phyloP scores from a whole-genome alignment of 768 basidiomycete species.

The Xerocomus brunneocitrinus region DNA sequence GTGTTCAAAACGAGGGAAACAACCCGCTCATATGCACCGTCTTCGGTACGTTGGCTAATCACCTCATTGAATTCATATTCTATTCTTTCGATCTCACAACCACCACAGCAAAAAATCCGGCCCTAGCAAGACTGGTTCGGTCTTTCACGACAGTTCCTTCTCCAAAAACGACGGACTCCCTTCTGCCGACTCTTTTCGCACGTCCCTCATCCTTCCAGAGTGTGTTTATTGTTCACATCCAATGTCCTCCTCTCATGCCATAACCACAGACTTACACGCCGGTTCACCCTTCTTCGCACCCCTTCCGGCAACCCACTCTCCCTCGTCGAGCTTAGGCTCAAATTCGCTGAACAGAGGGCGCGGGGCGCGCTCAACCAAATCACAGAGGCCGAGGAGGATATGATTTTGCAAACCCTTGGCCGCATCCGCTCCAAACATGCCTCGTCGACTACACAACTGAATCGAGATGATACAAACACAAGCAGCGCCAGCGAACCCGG shows the following conservation, averaged over 20 bases:
- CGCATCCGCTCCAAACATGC: constrained; percentile 40
- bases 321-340: constrained; percentile 58
- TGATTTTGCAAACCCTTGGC: constrained; percentile 73
- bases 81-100: constrained; percentile 16
- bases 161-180: constrained; percentile 48
- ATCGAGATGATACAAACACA: constrained; percentile 15
- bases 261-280: constrained; percentile 63
- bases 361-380: constrained; percentile 64
- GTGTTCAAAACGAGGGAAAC: constrained; percentile 63
- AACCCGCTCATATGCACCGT: constrained; percentile 56
- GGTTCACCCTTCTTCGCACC: constrained; percentile 75
- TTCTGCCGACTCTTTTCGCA: constrained; percentile 73
- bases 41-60: constrained; percentile 62
- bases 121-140: constrained; percentile 44
- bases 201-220: constrained; percentile 83
- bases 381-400: constrained; percentile 79
- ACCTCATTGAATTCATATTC: constrained; percentile 16
- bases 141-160: constrained; percentile 27
- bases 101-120: constrained; percentile 72
- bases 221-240: constrained; percentile 37
- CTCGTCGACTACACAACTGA: constrained; percentile 15
- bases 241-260: constrained; percentile 9
- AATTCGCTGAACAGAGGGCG: constrained; percentile 73
- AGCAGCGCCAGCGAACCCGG: constrained; percentile 15
- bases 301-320: constrained; percentile 61